These are phyloP conservation scores for Citeromyces hawaiiensis DNA, from an alignment of 1,139 yeast genomes.

Conservation along the genomic window DNA sequence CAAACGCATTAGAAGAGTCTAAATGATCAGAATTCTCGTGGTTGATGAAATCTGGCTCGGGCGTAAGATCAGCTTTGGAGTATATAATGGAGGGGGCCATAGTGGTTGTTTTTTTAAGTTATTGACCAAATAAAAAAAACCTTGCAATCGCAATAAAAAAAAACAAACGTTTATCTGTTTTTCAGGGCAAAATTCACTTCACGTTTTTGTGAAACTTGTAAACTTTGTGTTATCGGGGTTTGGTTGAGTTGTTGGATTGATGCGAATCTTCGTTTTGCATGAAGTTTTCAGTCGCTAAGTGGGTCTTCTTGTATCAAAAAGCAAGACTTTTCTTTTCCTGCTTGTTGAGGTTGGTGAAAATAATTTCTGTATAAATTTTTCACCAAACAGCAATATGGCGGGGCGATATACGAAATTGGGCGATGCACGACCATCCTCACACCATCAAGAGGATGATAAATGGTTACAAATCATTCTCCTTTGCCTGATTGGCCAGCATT, in stretches of 20 bases:
- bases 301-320: no score
- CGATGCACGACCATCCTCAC: not conserved
- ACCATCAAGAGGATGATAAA: no score
- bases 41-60: conserved; percentile 46
- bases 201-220: no score
- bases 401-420: not conserved
- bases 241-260: not conserved
- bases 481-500: conserved; percentile 56
- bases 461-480: conserved; percentile 21
- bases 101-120: not conserved
- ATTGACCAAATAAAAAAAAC: not conserved
- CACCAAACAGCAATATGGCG: no score
- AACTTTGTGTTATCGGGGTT: not conserved
- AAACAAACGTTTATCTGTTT: not conserved
- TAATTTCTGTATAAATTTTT: no score
- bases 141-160: not conserved
- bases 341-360: no score
- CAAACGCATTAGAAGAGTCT: conserved; percentile 86
- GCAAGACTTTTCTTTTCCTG: no score
- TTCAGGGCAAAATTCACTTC: not conserved
- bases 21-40: conserved; percentile 66
- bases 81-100: not conserved
- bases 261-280: not conserved
- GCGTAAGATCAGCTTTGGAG: conserved; percentile 6
- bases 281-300: not conserved